Evolutionary conservation across 208 protist species (phyloP).

Genomic region (Trypanosoma platydactyli): DNA sequence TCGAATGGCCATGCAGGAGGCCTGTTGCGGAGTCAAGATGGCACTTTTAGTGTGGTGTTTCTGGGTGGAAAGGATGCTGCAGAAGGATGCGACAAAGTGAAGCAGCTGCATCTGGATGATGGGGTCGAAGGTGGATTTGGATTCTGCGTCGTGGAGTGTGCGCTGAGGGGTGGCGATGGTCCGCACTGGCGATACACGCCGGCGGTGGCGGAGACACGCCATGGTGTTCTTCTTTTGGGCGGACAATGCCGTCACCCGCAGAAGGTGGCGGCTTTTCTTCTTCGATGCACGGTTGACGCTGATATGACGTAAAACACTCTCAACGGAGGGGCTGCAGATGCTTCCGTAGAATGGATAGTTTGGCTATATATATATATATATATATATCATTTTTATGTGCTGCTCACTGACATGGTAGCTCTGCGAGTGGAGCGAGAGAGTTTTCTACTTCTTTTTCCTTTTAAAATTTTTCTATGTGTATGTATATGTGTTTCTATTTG

Average conservation of each 20-base stretch:
- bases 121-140: conserved; percentile 4
- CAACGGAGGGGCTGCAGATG: too few species aligned
- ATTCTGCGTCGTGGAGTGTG: conserved; percentile 7
- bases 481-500: conserved; percentile 9
- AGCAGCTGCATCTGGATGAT: conserved; percentile 28
- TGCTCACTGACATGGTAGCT: too few species aligned
- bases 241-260: conserved; percentile 75
- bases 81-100: conserved; percentile 62
- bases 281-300: neutral
- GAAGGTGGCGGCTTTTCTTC: conserved; percentile 20
- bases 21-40: conserved; percentile 1
- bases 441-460: conserved; percentile 1
- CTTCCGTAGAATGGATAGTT: neutral
- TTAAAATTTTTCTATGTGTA: conserved; percentile 11
- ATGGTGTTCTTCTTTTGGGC: conserved; percentile 54
- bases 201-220: conserved; percentile 32
- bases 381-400: too few species aligned
- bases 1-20: conserved; percentile 48
- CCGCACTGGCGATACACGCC: conserved; percentile 76
- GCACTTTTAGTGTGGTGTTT: conserved; percentile 39
- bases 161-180: conserved; percentile 6
- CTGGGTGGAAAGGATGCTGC: conserved; percentile 63
- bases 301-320: neutral
- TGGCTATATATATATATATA: conserved; percentile 11
- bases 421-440: neutral